Conservation (phyloP, 306 rosid genomes). For the Sphenostylis stenocarpa region DNA sequence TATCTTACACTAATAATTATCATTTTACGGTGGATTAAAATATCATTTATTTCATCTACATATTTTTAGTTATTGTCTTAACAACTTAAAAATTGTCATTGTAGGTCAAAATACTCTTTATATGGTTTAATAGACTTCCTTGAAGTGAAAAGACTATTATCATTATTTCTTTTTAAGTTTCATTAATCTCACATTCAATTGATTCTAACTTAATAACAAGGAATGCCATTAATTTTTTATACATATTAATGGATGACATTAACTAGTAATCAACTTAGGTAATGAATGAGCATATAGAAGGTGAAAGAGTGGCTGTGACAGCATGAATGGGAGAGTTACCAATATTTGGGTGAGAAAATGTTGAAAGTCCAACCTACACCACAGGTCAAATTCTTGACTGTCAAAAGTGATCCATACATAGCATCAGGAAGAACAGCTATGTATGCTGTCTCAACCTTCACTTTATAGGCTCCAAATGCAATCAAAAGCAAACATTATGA, state of each 20-base stretch:
- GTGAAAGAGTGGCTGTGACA: neutral
- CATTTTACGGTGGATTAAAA: too few relatives aligned
- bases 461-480: neutral
- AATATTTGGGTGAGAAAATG: neutral
- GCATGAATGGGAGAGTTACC: neutral
- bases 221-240: neutral
- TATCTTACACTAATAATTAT: too few relatives aligned
- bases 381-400: neutral
- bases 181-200: neutral
- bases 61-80: too few relatives aligned
- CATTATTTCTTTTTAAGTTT: too few relatives aligned
- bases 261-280: neutral
- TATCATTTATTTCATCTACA: too few relatives aligned
- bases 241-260: neutral
- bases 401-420: conserved; percentile 10
- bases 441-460: neutral
- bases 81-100: too few relatives aligned
- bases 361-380: neutral
- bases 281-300: neutral
- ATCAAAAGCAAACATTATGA: neutral
- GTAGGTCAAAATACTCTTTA: too few relatives aligned
- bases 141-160: too few relatives aligned
- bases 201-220: neutral
- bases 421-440: neutral
- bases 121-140: too few relatives aligned